Base-by-base conservation (phyloP, 805 yeast genomes). In the Teunomyces cretensis region DNA sequence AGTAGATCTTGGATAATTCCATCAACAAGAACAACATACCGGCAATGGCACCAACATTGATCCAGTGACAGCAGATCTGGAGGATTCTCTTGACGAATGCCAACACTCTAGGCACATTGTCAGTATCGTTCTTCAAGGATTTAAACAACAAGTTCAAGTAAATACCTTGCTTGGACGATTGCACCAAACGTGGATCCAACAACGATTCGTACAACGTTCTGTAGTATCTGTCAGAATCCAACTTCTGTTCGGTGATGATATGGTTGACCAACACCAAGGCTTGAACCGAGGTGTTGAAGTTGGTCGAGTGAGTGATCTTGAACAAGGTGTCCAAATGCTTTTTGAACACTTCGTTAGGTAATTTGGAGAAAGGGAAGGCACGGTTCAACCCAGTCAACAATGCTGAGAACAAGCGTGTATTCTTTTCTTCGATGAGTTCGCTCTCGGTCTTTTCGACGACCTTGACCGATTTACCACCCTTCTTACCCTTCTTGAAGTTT, bases 341-440 rank as follows among this genome's bases (percentile, higher is more conserved):
- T 52, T 81, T 80, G 59, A 84, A 88, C 6, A 80, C 78, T 24
- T 84, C 83, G 31, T 81, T 77, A 13, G 89, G 83, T 44, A 94
- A 72, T 51, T 81, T 76, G 2, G 96, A 83, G 62, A 88, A 94
- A 44, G 98, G 98, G 75, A 88, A 92, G 0, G 98, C 91, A 68
- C 99, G 86, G 64, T 94, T 94, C 47, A 94, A 79, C 54, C 99
- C 99, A 1, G 99, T 89, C 53, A 94, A 78, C 45, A 94, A 76
- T 12, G 97, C 97, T 24, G 96, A 83, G 56, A 92, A 88, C 55
- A 92, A 68, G 57, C 87, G 88, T 36, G 95, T 78, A 57, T 84
- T 86, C 56, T 84, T 88, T 62, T 94, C 98, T 58, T 89, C 88
- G 16, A 69, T 49, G 1, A 84, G 67, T 54, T 86, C 92, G 35